These are phyloP conservation scores for Daldinia sp. DNA, from an alignment of 2,329 filamentous ascomycete genomes.

Conservation along the genomic window DNA sequence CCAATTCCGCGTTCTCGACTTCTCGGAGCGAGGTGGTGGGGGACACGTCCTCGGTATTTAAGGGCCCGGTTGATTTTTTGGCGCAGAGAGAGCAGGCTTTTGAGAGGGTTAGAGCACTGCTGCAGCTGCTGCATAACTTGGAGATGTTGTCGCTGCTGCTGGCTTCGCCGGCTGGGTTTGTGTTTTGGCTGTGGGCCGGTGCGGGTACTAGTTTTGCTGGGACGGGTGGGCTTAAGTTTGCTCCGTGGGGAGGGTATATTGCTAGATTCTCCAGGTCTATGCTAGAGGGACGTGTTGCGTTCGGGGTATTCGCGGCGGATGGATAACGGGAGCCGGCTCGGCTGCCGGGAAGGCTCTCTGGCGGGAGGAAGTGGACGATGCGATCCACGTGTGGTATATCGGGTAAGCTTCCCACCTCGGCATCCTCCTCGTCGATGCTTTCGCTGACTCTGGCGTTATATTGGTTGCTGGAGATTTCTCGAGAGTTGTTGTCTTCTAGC, in stretches of 20 bases:
- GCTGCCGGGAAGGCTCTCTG: constrained; percentile 8
- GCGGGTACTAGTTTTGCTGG: background rate
- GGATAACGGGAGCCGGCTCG: background rate
- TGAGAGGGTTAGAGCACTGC: constrained; percentile 4
- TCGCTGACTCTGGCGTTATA: no score
- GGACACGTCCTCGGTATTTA: background rate
- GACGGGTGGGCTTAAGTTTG: background rate
- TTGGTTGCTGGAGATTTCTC: no score
- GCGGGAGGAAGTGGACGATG: constrained; percentile 8
- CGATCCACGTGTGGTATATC: background rate
- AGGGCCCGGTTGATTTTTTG: background rate
- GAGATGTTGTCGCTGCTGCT: background rate
- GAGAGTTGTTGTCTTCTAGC: no score
- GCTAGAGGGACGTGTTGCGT: background rate
- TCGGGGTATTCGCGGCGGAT: background rate
- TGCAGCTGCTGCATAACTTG: background rate
- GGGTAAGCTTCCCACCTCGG: background rate
- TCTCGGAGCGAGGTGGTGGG: constrained; percentile 8
- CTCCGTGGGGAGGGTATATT: background rate
- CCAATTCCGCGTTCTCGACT: constrained; percentile 11
- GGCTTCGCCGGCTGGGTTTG: background rate
- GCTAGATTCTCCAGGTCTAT: background rate
- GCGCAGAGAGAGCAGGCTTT: background rate
- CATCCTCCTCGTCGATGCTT: background rate
- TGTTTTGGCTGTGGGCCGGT: background rate